Percentiles rank a stretch among this genome's conserved stretches.
Evolutionary conservation across 768 basidiomycete genomes (phyloP).

Genomic region (Macrolepiota dolichaula): DNA sequence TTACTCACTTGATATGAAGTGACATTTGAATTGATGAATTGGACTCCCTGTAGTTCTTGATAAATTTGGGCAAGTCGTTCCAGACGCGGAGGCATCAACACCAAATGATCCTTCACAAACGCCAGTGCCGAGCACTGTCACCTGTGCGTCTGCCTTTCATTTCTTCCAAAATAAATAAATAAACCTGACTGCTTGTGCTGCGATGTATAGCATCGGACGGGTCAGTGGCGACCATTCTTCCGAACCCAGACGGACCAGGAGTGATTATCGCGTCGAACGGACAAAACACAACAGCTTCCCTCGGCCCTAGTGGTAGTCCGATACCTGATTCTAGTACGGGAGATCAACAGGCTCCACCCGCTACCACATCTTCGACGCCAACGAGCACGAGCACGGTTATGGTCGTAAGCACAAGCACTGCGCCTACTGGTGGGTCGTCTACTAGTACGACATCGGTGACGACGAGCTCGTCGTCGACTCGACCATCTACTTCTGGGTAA

Average conservation of each 20-base stretch:
- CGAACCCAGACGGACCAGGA: background rate
- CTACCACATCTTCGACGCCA: background rate
- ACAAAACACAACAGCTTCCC: background rate
- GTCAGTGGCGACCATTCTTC: background rate
- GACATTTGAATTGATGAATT: background rate
- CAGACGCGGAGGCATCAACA: constrained; percentile 1
- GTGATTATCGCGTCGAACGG: background rate
- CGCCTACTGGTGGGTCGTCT: background rate
- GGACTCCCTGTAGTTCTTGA: background rate
- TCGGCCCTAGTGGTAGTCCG: background rate
- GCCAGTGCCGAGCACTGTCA: background rate
- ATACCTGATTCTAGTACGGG: background rate
- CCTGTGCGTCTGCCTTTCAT: background rate
- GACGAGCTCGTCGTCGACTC: background rate
- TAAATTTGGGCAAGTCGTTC: background rate
- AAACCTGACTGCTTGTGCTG: background rate
- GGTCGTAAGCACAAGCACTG: background rate
- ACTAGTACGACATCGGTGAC: background rate
- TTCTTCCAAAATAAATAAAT: no score
- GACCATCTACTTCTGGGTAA: background rate
- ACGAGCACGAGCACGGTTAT: constrained; percentile 1
- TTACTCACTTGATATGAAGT: background rate
- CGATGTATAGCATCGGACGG: background rate
- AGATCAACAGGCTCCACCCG: background rate
- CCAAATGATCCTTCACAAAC: background rate